phyloP scores from a whole-genome alignment of 2,329 filamentous ascomycete genomes.

The Calonectria fujianensis region DNA sequence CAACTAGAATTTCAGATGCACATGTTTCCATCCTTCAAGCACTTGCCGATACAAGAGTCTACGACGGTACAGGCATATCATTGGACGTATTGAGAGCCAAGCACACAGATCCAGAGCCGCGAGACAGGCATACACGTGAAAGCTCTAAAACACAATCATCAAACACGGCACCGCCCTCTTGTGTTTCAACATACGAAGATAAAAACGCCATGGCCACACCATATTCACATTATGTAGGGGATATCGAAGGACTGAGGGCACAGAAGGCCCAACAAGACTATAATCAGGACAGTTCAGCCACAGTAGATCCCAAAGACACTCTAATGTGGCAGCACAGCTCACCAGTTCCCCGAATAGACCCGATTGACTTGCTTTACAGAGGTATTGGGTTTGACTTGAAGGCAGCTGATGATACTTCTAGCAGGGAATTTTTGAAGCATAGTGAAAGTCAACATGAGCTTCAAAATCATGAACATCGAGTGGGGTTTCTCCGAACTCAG shows the following conservation, averaged over 20 bases:
- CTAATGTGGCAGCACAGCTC: not conserved
- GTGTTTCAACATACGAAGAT: slow-evolving; percentile 43
- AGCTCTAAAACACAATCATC: no score
- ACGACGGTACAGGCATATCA: slow-evolving; percentile 41
- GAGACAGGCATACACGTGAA: not conserved
- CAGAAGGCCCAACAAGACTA: not conserved
- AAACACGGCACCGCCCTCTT: not conserved
- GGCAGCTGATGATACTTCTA: not conserved
- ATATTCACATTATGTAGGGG: not conserved
- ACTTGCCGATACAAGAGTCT: slow-evolving; percentile 49
- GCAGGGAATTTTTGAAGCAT: no score
- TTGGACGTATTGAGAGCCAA: not conserved
- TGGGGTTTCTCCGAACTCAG: no score
- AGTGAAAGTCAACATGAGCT: not conserved
- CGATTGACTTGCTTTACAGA: not conserved
- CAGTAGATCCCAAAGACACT: not conserved
- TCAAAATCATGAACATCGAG: not conserved
- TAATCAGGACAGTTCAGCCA: not conserved
- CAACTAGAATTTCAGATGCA: not conserved
- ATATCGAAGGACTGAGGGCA: not conserved
- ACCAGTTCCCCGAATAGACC: not conserved
- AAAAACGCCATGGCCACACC: slow-evolving; percentile 48
- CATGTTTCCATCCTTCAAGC: slow-evolving; percentile 35
- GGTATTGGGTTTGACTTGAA: not conserved
- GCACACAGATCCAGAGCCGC: not conserved